Evolutionary conservation across 208 protist species (phyloP).

Genomic region (Strigomonas culicis): DNA sequence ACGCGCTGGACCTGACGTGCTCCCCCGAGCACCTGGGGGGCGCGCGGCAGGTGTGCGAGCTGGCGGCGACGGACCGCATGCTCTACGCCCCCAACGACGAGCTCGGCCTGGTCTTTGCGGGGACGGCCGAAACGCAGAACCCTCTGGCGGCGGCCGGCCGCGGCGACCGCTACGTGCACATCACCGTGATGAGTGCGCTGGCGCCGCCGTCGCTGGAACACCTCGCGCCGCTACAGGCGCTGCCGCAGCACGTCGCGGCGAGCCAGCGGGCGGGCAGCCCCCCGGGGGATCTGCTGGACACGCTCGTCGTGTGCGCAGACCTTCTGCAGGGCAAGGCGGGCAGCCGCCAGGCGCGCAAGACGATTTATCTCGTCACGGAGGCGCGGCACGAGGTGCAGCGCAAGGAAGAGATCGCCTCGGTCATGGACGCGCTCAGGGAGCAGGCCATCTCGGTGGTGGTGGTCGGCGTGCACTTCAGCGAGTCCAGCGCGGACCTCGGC

Average conservation of each 20-base stretch:
- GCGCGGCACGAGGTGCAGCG: constrained; percentile 52
- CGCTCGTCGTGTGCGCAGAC: constrained; percentile 70
- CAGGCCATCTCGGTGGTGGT: constrained; percentile 73
- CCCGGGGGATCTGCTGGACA: constrained; percentile 73
- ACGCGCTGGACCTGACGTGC: constrained; percentile 54
- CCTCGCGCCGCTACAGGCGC: constrained; percentile 14
- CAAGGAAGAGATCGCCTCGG: constrained; percentile 50
- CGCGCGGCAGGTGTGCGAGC: constrained; percentile 30
- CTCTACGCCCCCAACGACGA: constrained; percentile 55
- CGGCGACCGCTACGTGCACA: constrained; percentile 22
- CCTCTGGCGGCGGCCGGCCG: constrained; percentile 17
- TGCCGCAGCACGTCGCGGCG: not conserved
- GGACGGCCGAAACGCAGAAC: constrained; percentile 37
- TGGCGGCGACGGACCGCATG: constrained; percentile 33
- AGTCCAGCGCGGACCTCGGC: constrained; percentile 15
- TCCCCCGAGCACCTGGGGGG: constrained; percentile 13
- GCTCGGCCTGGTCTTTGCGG: constrained; percentile 62
- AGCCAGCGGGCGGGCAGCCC: not conserved
- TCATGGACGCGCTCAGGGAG: constrained; percentile 38
- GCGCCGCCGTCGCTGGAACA: constrained; percentile 14
- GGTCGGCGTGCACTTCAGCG: constrained; percentile 60
- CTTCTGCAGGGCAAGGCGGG: constrained; percentile 51
- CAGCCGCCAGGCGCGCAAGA: constrained; percentile 51
- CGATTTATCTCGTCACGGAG: constrained; percentile 89
- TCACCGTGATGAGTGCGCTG: constrained; percentile 28